These are phyloP conservation scores for Myxozyma mucilagina DNA, from an alignment of 805 yeast genomes.

Conservation along the genomic window DNA sequence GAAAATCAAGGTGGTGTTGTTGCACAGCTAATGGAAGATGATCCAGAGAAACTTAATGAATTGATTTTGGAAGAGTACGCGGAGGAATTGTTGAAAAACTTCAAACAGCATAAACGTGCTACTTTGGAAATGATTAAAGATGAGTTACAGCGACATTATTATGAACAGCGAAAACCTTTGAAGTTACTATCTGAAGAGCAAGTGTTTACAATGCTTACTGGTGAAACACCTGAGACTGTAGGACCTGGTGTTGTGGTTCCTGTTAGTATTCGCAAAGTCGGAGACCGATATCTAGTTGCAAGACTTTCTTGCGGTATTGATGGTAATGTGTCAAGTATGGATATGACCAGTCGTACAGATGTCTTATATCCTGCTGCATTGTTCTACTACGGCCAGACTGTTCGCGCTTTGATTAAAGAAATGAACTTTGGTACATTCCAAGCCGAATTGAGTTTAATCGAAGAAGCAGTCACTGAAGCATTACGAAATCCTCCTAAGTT, in stretches of 20 bases:
- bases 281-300: conserved; percentile 47
- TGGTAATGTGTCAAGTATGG: conserved; percentile 46
- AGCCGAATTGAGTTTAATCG: conserved; percentile 71
- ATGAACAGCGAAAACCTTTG: conserved; percentile 77
- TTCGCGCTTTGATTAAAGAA: conserved; percentile 73
- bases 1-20: conserved; percentile 83
- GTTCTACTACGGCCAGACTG: conserved; percentile 70
- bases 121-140: conserved; percentile 81
- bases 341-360: conserved; percentile 44
- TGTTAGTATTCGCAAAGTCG: conserved; percentile 66
- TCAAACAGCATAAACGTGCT: conserved; percentile 65
- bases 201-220: conserved; percentile 85
- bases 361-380: conserved; percentile 50
- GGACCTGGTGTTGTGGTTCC: conserved; percentile 72
- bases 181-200: conserved; percentile 65
- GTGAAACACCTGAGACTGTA: conserved; percentile 73
- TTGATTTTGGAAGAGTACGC: conserved; percentile 90
- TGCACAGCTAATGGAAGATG: conserved; percentile 67
- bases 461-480: conserved; percentile 62
- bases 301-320: conserved; percentile 63
- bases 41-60: conserved; percentile 75
- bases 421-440: conserved; percentile 74
- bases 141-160: conserved; percentile 84
- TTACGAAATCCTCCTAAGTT: conserved; percentile 38
- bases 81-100: conserved; percentile 70